Evolutionary conservation across 345 rosid genomes (phyloP).

Genomic region (Eucalyptus cloeziana): DNA sequence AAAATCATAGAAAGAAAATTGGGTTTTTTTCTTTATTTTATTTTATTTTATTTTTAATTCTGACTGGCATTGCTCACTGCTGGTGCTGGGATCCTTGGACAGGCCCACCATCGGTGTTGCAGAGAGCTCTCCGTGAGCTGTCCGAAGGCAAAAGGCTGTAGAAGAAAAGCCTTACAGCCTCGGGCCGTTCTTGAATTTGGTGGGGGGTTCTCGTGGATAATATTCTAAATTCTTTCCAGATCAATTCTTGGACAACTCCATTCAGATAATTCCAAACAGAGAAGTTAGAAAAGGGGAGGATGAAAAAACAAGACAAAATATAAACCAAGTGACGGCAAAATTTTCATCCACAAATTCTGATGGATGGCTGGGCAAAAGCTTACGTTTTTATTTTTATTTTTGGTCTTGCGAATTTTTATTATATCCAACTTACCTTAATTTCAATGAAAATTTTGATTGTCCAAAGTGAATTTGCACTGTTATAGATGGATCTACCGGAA

Average conservation of each 20-base stretch:
- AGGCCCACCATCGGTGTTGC: neutral
- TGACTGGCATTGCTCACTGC: neutral
- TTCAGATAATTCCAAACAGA: neutral
- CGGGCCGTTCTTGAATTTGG: neutral
- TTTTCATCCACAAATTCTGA: neutral
- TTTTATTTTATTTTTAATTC: neutral
- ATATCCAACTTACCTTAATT: neutral
- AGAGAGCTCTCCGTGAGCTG: neutral
- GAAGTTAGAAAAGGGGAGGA: too few species aligned
- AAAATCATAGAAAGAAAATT: neutral
- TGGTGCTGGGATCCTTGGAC: constrained; percentile 1
- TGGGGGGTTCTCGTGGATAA: neutral
- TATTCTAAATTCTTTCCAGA: neutral
- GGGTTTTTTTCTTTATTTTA: neutral
- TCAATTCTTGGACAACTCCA: neutral
- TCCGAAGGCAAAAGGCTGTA: neutral
- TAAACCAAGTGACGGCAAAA: too few species aligned
- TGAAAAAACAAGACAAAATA: too few species aligned
- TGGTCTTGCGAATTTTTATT: neutral
- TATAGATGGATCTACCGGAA: too few species aligned
- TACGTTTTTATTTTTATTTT: neutral
- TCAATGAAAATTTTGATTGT: neutral
- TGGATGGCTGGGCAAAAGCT: neutral
- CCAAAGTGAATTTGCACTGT: neutral
- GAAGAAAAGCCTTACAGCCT: neutral